Evolutionary conservation across 2,329 filamentous ascomycete species (phyloP).

Genomic region (Pseudogymnoascus sp.): DNA sequence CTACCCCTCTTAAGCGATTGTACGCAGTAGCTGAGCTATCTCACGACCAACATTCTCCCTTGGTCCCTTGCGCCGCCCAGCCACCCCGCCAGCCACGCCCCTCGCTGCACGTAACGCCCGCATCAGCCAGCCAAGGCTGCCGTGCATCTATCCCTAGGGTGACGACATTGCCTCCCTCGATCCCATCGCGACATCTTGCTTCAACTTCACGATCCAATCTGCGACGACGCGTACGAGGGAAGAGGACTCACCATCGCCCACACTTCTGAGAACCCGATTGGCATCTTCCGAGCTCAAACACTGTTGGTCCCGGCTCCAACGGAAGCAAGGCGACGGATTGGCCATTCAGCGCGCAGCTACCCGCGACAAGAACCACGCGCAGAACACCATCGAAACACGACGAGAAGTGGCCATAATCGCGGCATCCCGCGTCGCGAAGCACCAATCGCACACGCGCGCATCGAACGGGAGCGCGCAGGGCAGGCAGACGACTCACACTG

Average conservation of each 20-base stretch:
- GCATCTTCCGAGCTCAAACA: neutral
- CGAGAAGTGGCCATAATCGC: neutral
- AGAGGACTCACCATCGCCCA: neutral
- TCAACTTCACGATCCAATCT: neutral
- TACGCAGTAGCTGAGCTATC: neutral
- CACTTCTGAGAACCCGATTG: neutral
- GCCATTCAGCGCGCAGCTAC: neutral
- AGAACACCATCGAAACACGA: neutral
- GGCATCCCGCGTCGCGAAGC: neutral
- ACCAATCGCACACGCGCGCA: neutral
- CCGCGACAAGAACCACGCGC: neutral
- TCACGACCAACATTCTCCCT: neutral
- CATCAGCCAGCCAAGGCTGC: neutral
- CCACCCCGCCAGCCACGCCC: neutral
- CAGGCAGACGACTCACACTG: neutral
- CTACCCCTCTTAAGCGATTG: neutral
- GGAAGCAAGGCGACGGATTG: neutral
- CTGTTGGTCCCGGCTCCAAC: neutral
- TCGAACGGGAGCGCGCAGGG: neutral
- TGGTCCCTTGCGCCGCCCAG: neutral
- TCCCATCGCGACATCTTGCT: neutral
- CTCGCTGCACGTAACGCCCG: neutral
- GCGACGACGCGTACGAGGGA: neutral
- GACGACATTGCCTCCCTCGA: neutral
- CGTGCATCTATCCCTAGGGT: neutral